Base-by-base conservation (phyloP, 2,329 filamentous ascomycete genomes). In the Teratosphaeria pseudoeucalypti region DNA sequence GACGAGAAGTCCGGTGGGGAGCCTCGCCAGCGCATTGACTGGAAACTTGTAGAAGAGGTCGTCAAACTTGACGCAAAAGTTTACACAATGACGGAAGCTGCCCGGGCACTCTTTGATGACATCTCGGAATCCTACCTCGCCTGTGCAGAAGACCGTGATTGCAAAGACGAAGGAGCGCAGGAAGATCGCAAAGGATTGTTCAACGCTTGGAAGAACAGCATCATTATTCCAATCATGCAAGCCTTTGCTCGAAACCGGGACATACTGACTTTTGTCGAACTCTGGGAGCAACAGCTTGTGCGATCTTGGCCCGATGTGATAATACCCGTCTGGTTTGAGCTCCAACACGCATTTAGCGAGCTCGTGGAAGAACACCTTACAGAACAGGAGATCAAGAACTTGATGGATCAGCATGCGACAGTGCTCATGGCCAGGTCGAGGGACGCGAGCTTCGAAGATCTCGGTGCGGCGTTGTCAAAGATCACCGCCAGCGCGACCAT, bases 51-150 rank as follows among this genome's bases (percentile, higher is more conserved):
- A 23, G 71, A 74, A 12, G 72, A 74, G 34, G 67, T 79, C n/a
- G 68, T 81, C 19, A 66, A 71, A 26, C 74, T 79, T 56, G 78
- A 81, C 62, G 65, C 76, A 2, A 76, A 76, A 61, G 72, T 78
- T 5, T 79, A 14, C 55, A 14, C 49, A n/a, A 14, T 27, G 5
- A 10, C 10, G 47, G 19, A 23, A 19, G n/a, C 16, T 34, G 47
- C 49, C 16, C 26, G 23, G 11, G n/a, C 39, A 10, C n/a, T 63
- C 27, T 61, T 61, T 29, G 49, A 57, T 34, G 58, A 34, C 19
- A 43, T 59, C 9, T 56, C 56, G 19, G 7, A 29, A 9, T 47
- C 56, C 27, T 27, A 7, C 4, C 56, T 43, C 32, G 16, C 26
- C n/a, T 54, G 12, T 12, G 19, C 14, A 37, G 16, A 37, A 27